Percentiles rank a stretch among this genome's conserved stretches.
Conservation (phyloP, 2,329 filamentous ascomycete species). For the Microdochium bolleyi region DNA sequence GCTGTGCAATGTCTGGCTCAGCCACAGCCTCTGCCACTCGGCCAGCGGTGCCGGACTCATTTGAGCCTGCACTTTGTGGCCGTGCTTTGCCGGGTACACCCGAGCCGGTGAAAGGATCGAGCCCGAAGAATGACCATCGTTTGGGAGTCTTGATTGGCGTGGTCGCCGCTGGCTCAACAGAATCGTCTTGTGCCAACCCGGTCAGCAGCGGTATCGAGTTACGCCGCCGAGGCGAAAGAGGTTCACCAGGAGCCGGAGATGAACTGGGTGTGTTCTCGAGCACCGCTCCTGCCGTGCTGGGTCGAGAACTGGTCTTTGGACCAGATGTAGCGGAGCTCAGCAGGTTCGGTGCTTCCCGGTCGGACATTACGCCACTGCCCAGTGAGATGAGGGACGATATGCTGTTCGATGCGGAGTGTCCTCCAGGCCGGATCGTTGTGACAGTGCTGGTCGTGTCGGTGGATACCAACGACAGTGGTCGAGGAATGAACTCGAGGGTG, state of each 20-base stretch:
- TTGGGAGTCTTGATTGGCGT: slow-evolving; percentile 45
- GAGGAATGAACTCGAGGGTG: slow-evolving; percentile 72
- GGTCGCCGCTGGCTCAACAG: slow-evolving; percentile 24
- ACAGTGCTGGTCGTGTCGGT: slow-evolving; percentile 72
- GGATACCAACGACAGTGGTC: slow-evolving; percentile 76
- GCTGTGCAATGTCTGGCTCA: neutral
- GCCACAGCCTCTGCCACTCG: slow-evolving; percentile 13
- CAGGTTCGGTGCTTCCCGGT: slow-evolving; percentile 27
- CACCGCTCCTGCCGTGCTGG: slow-evolving; percentile 65
- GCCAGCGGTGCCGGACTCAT: slow-evolving; percentile 23
- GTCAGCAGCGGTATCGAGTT: slow-evolving; percentile 52
- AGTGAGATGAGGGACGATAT: slow-evolving; percentile 69
- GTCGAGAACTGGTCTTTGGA: slow-evolving; percentile 42
- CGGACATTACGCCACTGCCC: slow-evolving; percentile 11
- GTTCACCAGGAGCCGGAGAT: slow-evolving; percentile 19
- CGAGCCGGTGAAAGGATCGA: slow-evolving; percentile 44
- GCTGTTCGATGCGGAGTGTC: slow-evolving; percentile 70
- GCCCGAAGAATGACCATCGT: slow-evolving; percentile 54
- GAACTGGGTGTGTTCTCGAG: slow-evolving; percentile 42
- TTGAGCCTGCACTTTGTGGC: slow-evolving; percentile 37
- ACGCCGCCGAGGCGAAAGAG: slow-evolving; percentile 37
- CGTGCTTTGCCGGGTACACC: slow-evolving; percentile 38
- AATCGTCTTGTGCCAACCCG: slow-evolving; percentile 26
- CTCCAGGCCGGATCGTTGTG: slow-evolving; percentile 52
- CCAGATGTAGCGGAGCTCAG: slow-evolving; percentile 30